Percentiles rank a stretch among this genome's conserved stretches.
phyloP scores from a whole-genome alignment of 2,329 filamentous ascomycete genomes.

The Xylaria sp. region DNA sequence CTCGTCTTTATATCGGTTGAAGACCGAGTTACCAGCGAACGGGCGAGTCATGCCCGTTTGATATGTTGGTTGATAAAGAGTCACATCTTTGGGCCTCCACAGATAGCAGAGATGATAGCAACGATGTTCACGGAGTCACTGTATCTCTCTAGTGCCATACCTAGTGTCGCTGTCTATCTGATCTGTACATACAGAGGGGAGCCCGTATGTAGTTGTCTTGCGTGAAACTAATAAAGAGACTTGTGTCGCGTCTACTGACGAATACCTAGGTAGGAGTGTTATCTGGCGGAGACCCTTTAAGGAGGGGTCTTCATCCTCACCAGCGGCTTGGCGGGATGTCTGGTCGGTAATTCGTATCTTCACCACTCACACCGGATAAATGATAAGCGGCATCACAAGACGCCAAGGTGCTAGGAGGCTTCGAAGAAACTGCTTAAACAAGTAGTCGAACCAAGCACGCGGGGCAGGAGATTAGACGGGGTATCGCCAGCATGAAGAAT shows the following conservation, averaged over 20 bases:
- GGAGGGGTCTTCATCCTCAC: neutral
- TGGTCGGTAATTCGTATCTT: too few species aligned
- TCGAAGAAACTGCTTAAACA: neutral
- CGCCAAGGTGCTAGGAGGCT: too few species aligned
- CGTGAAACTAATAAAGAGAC: neutral
- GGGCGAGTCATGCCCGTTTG: slow-evolving; percentile 8
- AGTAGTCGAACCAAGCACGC: neutral
- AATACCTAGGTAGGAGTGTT: neutral
- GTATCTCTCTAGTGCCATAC: too few species aligned
- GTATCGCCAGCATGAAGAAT: neutral
- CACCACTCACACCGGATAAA: too few species aligned
- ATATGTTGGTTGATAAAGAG: neutral
- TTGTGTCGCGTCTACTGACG: neutral
- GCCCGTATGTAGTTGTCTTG: neutral
- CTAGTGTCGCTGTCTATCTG: too few species aligned
- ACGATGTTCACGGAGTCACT: too few species aligned
- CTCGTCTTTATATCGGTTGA: neutral
- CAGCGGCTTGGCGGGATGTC: too few species aligned
- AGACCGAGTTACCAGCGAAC: slow-evolving; percentile 6
- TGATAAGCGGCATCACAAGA: too few species aligned
- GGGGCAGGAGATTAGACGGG: neutral
- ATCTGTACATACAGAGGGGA: too few species aligned
- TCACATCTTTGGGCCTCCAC: neutral
- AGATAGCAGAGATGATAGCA: too few species aligned
- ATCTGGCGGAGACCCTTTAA: neutral